Evolutionary conservation across 2,329 filamentous ascomycete genomes (phyloP).

Genomic region (Septoria linicola): DNA sequence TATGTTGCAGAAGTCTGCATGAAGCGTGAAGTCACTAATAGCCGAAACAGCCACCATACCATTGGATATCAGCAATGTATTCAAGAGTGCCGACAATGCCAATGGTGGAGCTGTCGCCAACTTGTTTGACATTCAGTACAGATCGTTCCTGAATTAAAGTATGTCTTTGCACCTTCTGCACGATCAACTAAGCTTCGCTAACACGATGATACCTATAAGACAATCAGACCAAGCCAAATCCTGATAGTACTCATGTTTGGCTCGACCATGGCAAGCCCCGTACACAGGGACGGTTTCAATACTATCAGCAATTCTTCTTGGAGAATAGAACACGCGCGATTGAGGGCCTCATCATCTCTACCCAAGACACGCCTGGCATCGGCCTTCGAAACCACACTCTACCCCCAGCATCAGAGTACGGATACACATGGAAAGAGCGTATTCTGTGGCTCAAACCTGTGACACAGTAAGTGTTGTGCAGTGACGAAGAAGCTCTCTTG

Average conservation of each 20-base stretch:
- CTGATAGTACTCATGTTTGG: not conserved
- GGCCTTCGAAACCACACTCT: conserved; percentile 17
- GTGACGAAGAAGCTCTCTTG: too few species aligned
- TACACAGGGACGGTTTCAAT: conserved; percentile 10
- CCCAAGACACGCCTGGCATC: conserved; percentile 2
- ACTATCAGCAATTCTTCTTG: conserved; percentile 14
- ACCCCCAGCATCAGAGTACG: conserved; percentile 10
- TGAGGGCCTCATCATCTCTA: conserved; percentile 14
- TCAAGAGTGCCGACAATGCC: not conserved
- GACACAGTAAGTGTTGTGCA: conserved; percentile 11
- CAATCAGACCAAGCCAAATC: conserved; percentile 8
- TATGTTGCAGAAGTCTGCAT: too few species aligned
- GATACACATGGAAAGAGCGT: conserved; percentile 3
- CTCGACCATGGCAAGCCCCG: conserved; percentile 8
- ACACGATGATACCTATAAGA: too few species aligned
- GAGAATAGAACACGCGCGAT: conserved; percentile 8
- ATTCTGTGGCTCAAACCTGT: conserved; percentile 14
- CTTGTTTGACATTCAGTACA: conserved; percentile 13
- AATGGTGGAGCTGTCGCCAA: conserved; percentile 6
- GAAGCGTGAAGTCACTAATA: too few species aligned
- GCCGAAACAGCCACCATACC: too few species aligned
- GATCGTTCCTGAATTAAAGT: conserved; percentile 18
- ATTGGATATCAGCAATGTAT: conserved; percentile 9
- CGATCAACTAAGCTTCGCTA: not conserved
- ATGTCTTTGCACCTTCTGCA: too few species aligned